phyloP scores from a whole-genome alignment of 306 rosid species.

The Carpinus fangiana region DNA sequence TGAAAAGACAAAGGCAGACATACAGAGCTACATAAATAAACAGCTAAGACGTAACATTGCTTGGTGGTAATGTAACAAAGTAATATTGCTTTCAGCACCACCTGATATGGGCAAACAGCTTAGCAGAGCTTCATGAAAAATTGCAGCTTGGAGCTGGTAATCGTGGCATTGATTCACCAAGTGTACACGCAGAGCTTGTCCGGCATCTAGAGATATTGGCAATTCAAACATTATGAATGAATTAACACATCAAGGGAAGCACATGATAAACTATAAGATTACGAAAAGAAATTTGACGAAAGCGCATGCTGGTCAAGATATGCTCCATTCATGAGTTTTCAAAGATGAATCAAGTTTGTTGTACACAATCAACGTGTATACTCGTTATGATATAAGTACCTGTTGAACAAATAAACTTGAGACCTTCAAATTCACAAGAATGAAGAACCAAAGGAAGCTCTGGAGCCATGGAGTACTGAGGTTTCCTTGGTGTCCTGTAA shows the following conservation, averaged over 20 bases:
- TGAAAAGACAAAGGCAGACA: conserved; percentile 39
- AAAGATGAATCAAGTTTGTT: conserved; percentile 13
- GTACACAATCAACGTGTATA: neutral
- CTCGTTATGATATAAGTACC: conserved; percentile 43
- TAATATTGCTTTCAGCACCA: conserved; percentile 42
- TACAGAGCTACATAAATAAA: conserved; percentile 8
- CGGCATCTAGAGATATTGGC: conserved; percentile 48
- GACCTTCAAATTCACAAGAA: conserved; percentile 81
- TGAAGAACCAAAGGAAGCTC: conserved; percentile 87
- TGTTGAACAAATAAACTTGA: conserved; percentile 72
- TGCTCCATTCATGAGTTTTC: neutral
- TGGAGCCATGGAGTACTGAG: conserved; percentile 81
- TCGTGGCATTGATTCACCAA: conserved; percentile 57
- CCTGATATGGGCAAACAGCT: conserved; percentile 50
- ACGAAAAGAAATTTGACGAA: conserved; percentile 14
- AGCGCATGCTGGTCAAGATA: neutral
- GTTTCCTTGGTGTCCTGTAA: conserved; percentile 62
- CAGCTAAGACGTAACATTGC: conserved; percentile 8
- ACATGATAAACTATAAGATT: neutral
- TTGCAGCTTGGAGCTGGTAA: conserved; percentile 80
- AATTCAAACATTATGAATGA: conserved; percentile 21
- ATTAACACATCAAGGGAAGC: conserved; percentile 16
- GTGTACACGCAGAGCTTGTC: conserved; percentile 59
- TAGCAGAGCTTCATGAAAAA: conserved; percentile 72
- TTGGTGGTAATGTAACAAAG: neutral